A percentile compares a stretch with the other conserved stretches of the same genome.
Conservation (phyloP, 179 eudicot species). For the Silene coronaria region DNA sequence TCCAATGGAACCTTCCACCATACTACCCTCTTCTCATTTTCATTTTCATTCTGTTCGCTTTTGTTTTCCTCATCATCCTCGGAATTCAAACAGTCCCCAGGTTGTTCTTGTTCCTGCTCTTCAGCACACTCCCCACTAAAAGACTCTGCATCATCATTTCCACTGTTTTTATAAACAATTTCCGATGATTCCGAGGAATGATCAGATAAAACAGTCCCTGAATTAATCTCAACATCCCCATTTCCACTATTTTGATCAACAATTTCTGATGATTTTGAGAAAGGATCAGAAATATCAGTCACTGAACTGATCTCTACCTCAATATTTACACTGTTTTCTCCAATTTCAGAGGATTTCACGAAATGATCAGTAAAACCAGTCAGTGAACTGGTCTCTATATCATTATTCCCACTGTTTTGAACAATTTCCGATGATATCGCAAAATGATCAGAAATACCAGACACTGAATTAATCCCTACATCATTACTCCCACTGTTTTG, state of each 20-base stretch:
- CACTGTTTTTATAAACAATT: not conserved
- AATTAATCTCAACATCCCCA: not conserved
- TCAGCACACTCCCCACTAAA: not conserved
- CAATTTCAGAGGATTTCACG: not conserved
- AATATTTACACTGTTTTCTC: not conserved
- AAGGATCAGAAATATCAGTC: not conserved
- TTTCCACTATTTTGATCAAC: not conserved
- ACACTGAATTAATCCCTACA: not conserved
- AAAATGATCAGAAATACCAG: not conserved
- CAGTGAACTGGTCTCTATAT: not conserved
- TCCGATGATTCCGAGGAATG: not conserved
- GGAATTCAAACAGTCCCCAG: not conserved
- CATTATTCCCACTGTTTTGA: not conserved
- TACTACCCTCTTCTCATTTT: slow-evolving; percentile 30
- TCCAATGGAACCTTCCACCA: slow-evolving; percentile 95
- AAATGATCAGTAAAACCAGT: not conserved
- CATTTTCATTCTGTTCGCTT: slow-evolving; percentile 13
- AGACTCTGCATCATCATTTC: not conserved
- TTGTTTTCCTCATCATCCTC: not conserved
- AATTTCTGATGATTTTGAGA: not conserved
- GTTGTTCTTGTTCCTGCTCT: not conserved
- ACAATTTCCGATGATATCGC: not conserved
- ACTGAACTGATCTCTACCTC: not conserved
- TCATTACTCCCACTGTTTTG: not conserved
- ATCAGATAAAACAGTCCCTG: not conserved